Conservation (phyloP, 139 green algal species). For the Tetraselmis striata region DNA sequence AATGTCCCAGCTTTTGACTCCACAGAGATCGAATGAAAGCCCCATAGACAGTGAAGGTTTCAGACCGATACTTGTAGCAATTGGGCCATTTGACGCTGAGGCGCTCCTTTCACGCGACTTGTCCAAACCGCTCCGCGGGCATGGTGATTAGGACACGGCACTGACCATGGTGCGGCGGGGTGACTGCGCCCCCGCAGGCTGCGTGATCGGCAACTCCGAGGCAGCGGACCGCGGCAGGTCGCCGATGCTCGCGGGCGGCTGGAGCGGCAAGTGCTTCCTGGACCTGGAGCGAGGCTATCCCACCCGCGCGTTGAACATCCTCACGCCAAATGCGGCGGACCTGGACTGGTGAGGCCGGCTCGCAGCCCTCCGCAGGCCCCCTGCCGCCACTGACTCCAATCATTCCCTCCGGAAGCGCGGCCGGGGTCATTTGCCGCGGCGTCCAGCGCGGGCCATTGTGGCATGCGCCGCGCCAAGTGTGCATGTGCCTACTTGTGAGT, state of each 20-base stretch:
- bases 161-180: too few relatives aligned
- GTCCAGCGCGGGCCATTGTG: too few relatives aligned
- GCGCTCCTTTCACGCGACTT: not conserved
- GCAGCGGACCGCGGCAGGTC: not conserved
- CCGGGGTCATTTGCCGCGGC: too few relatives aligned
- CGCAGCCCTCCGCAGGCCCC: not conserved
- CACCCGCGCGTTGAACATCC: not conserved
- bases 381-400: not conserved
- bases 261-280: not conserved
- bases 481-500: too few relatives aligned
- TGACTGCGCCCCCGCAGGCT: too few relatives aligned
- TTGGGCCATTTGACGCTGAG: too few relatives aligned
- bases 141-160: too few relatives aligned
- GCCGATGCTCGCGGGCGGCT: not conserved
- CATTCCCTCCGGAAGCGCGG: too few relatives aligned
- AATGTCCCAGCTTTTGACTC: not conserved
- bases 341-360: not conserved
- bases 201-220: not conserved
- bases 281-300: not conserved
- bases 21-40: not conserved
- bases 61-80: too few relatives aligned
- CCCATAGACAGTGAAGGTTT: not conserved
- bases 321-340: not conserved
- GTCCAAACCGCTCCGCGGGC: not conserved
- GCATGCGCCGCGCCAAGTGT: too few relatives aligned